phyloP scores from a whole-genome alignment of 1,284 basidiomycete species.

The Cryptococcus deneoformans region DNA sequence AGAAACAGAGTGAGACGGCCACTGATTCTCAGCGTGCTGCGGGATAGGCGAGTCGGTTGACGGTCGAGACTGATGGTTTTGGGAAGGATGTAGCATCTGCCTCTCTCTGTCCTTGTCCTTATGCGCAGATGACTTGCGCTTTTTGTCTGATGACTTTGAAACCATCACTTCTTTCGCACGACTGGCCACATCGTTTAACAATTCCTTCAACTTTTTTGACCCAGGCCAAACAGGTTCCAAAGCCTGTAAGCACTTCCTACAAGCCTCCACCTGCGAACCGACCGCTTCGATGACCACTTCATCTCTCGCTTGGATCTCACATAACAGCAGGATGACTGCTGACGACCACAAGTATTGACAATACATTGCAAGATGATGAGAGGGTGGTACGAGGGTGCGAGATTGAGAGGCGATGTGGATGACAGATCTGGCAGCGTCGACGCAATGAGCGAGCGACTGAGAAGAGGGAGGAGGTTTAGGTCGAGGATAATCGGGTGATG shows the following conservation, averaged over 20 bases:
- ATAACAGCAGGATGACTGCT: constrained; percentile 79
- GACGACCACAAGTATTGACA: constrained; percentile 89
- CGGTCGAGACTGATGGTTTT: not conserved
- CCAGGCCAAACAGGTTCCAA: constrained; percentile 89
- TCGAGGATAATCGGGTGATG: constrained; percentile 38
- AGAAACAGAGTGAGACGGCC: not conserved
- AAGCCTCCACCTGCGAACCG: constrained; percentile 75
- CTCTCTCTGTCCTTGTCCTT: not conserved
- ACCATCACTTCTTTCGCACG: constrained; percentile 41
- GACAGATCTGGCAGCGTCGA: constrained; percentile 47
- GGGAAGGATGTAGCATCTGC: constrained; percentile 6
- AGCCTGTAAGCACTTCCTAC: constrained; percentile 65
- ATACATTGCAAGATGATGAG: constrained; percentile 85
- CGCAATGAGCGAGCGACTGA: constrained; percentile 40
- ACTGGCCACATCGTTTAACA: constrained; percentile 44
- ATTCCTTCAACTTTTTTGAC: constrained; percentile 70
- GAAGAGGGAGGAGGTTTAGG: constrained; percentile 45
- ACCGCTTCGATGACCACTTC: constrained; percentile 64
- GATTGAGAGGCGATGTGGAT: constrained; percentile 81
- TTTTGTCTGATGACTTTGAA: constrained; percentile 16
- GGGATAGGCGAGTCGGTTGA: not conserved
- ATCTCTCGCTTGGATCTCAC: constrained; percentile 77
- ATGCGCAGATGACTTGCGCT: constrained; percentile 21
- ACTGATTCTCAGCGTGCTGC: not conserved
- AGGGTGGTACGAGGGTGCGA: constrained; percentile 76